Evolutionary conservation across 257 asterid species (phyloP).

Genomic region (Gardenia jasminoides): DNA sequence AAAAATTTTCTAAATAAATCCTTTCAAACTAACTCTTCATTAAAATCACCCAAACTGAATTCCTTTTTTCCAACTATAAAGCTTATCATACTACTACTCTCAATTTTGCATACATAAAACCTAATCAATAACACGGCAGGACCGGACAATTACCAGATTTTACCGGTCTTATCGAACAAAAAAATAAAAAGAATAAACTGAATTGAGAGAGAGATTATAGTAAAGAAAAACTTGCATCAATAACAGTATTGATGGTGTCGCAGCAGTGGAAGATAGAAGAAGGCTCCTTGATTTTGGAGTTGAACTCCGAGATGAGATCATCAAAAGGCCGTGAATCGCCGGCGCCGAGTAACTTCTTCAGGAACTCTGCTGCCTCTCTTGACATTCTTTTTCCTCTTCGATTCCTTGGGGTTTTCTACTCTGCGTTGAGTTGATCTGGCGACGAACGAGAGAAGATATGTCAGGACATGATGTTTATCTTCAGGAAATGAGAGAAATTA

Average conservation of each 20-base stretch:
- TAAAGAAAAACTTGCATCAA: conserved; percentile 25
- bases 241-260: conserved; percentile 63
- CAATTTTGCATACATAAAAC: neutral
- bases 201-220: neutral
- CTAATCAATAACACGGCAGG: neutral
- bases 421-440: too few species aligned
- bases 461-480: too few species aligned
- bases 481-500: too few species aligned
- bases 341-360: conserved; percentile 61
- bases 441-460: too few species aligned
- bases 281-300: conserved; percentile 45
- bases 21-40: neutral
- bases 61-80: neutral
- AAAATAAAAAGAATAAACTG: neutral
- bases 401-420: neutral
- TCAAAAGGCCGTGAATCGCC: conserved; percentile 51
- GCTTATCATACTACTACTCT: neutral
- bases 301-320: conserved; percentile 64
- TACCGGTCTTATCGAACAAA: neutral
- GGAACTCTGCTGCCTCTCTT: conserved; percentile 25
- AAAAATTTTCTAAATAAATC: neutral
- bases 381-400: conserved; percentile 21
- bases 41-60: neutral
- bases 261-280: conserved; percentile 57
- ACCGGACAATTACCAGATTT: neutral